Percentiles rank a stretch among this genome's conserved stretches.
Conservation (phyloP, 2,329 filamentous ascomycete genomes). For the Metarhizium rileyi region DNA sequence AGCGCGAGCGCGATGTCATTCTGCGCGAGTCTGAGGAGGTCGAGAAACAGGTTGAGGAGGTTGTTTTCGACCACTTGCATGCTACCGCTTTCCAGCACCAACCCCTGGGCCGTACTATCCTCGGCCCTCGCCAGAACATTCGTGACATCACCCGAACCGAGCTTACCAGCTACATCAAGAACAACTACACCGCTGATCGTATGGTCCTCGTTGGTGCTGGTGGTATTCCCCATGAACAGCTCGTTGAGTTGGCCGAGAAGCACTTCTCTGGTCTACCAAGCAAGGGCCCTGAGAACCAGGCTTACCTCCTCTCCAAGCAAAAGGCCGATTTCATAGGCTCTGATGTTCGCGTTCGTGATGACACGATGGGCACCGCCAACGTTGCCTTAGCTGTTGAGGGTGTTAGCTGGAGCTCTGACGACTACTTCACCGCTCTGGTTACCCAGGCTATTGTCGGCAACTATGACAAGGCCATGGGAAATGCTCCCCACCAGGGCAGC, state of each 20-base stretch:
- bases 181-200: conserved; percentile 98
- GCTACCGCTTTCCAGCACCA: conserved; percentile 96
- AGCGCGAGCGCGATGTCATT: conserved; percentile 98
- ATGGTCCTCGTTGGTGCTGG: conserved; percentile 97
- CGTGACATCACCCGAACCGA: conserved; percentile 88
- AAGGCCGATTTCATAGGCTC: conserved; percentile 95
- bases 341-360: conserved; percentile 89
- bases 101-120: conserved; percentile 92
- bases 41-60: conserved; percentile 99
- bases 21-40: conserved; percentile 98
- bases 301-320: conserved; percentile 69
- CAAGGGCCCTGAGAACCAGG: conserved; percentile 63
- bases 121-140: conserved; percentile 97
- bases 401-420: conserved; percentile 98
- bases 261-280: conserved; percentile 76
- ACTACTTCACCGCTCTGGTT: conserved; percentile 97
- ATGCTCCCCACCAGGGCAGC: conserved; percentile 93
- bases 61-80: conserved; percentile 98
- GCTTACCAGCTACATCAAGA: conserved; percentile 94
- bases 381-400: conserved; percentile 98
- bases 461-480: conserved; percentile 98
- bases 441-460: conserved; percentile 98
- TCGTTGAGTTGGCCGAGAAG: conserved; percentile 94
- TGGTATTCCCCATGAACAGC: conserved; percentile 84
- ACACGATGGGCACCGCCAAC: conserved; percentile 92